phyloP scores from a whole-genome alignment of 768 basidiomycete genomes.

The Amylocystis lapponica region DNA sequence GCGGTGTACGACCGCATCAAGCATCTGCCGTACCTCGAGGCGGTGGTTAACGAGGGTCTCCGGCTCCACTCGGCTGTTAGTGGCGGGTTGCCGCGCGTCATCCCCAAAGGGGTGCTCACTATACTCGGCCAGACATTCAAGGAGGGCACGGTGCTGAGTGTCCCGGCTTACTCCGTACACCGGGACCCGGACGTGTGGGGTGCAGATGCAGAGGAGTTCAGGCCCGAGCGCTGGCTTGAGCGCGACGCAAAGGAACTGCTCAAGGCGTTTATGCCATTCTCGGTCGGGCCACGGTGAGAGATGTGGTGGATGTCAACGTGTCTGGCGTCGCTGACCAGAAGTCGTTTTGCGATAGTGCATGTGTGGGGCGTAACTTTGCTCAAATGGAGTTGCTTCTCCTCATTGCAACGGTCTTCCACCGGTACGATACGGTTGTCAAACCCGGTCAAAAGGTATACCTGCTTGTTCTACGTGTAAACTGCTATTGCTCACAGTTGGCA shows the following conservation, averaged over 20 bases:
- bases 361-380: slow-evolving; percentile 4
- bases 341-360: slow-evolving; percentile 3
- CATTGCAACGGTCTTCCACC: slow-evolving; percentile 64
- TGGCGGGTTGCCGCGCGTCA: slow-evolving; percentile 23
- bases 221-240: slow-evolving; percentile 18
- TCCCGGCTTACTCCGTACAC: slow-evolving; percentile 13
- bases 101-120: slow-evolving; percentile 18
- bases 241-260: slow-evolving; percentile 5
- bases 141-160: slow-evolving; percentile 19
- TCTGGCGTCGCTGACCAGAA: background rate
- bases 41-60: slow-evolving; percentile 26
- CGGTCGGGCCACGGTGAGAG: slow-evolving; percentile 9
- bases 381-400: slow-evolving; percentile 44
- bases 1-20: slow-evolving; percentile 3
- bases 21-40: slow-evolving; percentile 20
- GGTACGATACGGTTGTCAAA: slow-evolving; percentile 66
- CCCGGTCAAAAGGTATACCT: slow-evolving; percentile 42
- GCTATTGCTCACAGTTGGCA: background rate
- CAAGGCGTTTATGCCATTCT: slow-evolving; percentile 11
- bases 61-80: slow-evolving; percentile 25
- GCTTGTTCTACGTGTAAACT: background rate
- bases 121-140: slow-evolving; percentile 17
- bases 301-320: background rate
- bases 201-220: slow-evolving; percentile 13
- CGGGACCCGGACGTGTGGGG: slow-evolving; percentile 13